These are phyloP conservation scores for Golubevia pallescens DNA, from an alignment of 1,284 basidiomycete species.

Conservation along the genomic window DNA sequence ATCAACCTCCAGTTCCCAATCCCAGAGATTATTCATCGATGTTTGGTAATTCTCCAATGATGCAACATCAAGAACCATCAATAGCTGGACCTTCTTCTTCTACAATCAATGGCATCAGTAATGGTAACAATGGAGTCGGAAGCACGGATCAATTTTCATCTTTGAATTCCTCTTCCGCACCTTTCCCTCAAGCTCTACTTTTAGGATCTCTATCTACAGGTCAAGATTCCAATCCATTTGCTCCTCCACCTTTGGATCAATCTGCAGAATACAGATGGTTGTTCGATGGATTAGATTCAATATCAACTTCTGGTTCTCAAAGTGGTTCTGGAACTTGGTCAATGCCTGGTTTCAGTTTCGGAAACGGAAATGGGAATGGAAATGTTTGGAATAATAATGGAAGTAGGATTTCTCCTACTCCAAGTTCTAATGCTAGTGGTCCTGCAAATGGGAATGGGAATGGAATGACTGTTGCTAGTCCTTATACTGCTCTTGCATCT, in stretches of 20 bases:
- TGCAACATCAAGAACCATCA: too few species aligned
- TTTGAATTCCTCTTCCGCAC: too few species aligned
- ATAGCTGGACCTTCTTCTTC: too few species aligned
- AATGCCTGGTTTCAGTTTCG: constrained; percentile 23
- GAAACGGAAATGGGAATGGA: too few species aligned
- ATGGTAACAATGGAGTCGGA: too few species aligned
- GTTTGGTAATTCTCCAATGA: too few species aligned
- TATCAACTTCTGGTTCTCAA: constrained; percentile 6
- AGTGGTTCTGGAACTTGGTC: constrained; percentile 6
- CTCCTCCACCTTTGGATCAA: constrained; percentile 26
- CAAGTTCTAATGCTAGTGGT: neutral
- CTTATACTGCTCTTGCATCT: neutral
- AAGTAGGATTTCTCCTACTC: constrained; percentile 13
- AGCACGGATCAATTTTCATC: too few species aligned
- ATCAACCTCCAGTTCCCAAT: too few species aligned
- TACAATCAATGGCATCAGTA: too few species aligned
- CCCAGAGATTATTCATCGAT: too few species aligned
- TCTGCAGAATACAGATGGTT: constrained; percentile 42
- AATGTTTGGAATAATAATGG: too few species aligned
- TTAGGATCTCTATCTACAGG: neutral
- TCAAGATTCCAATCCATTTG: constrained; percentile 15
- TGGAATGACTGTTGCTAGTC: neutral
- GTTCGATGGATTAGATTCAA: constrained; percentile 36
- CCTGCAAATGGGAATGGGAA: neutral
- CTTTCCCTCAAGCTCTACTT: neutral